Evolutionary conservation across 345 rosid species (phyloP), one percentile per base, ranked within the genome.

Genomic region (Eucalyptus fibrosa): DNA sequence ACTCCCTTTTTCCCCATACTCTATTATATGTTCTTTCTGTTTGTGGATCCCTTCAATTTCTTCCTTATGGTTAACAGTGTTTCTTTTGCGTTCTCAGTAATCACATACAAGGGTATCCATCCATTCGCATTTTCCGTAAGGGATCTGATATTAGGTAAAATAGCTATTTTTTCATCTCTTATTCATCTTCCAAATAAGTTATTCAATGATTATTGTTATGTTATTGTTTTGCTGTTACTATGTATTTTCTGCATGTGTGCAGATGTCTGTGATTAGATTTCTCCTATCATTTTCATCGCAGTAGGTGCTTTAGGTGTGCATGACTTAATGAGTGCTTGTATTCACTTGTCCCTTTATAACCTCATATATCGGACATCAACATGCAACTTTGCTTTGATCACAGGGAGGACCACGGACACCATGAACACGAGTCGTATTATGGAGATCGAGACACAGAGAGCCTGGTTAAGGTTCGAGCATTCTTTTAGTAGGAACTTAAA

Each of bases 361-460:
- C 85, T 24, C 26, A 7, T 86, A 45, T 69, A 50, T 24, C 32
- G 28, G 44, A 86, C 50, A 87, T 87, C 56, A 86, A 55, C 87
- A 21, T 87, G 85, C 59, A 82, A 59, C 69, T 89, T 67, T 87
- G 86, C 88, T 86, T 87, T 86, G 87, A 53, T 93, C 45, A 91
- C 93, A 98, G 99, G 93, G 98, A 96, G 87, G 99, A 96, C 18
- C 97, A 95, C 90, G 96, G 97, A 85, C 99, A 95, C 89, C 99
- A 98, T 90, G 98, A 97, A 9, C 99, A 98, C 93, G 99, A 98
- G 91, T 96, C 99, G 50, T 98, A 98, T 92, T 97, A 98, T 94
- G 99, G 99, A 92, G 97, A 98, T 93, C 97, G 99, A 89, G 98
- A 98, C 92, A 96, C 99, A 65, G 99, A 98, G 9, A 94, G 95